Base-by-base conservation (phyloP, 2,329 filamentous ascomycete species). In the Aureobasidium sp. region DNA sequence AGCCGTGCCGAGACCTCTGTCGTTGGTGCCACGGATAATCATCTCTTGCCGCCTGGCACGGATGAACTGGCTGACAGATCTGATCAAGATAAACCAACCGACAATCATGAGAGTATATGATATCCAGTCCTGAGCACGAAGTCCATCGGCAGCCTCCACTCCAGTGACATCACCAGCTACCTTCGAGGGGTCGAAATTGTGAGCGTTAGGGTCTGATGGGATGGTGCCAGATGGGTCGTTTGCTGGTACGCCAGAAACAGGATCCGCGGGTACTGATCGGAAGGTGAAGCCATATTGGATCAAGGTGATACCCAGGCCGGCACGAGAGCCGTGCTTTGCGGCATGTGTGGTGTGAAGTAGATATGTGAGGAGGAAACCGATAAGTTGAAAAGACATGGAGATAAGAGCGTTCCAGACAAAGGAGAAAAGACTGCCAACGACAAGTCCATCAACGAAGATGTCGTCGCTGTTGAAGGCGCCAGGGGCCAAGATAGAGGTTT, bases 201-300 rank as follows among this genome's bases (percentile, higher is more conserved):
- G 92, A 53, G 86, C 85, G 72, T 97, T 97, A 0, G 94, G 94
- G 69, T 97, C 90, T 0, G 86, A 83, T 0, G 94, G 93, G 36
- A 72, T 66, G 15, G 75, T 74, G 57, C 81, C 81, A 72, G 69
- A 24, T 63, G 73, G 67, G 63, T 79, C 71, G 52, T 76, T 70
- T 69, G 78, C 66, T 69, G 77, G 61, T 67, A 73, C 62, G 62
- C 75, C 72, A 6, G 65, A 61, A 9, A 59, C 53, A n/a, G 63
- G 57, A 17, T 56, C 57, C 13, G 36, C 20, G n/a, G 64, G 61
- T 17, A 47, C 43, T 20, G 63, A 56, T 27, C 63, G 94, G 90
- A 97, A 95, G 69, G 91, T 92, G 76, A 99, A 97, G 36, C 94
- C 94, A 71, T 95, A 97, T 74, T 97, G 93, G 52, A 99, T 92